Percentiles rank a stretch among this genome's conserved stretches.
Evolutionary conservation across 257 asterid species (phyloP).

Genomic region (Solanum chilense): DNA sequence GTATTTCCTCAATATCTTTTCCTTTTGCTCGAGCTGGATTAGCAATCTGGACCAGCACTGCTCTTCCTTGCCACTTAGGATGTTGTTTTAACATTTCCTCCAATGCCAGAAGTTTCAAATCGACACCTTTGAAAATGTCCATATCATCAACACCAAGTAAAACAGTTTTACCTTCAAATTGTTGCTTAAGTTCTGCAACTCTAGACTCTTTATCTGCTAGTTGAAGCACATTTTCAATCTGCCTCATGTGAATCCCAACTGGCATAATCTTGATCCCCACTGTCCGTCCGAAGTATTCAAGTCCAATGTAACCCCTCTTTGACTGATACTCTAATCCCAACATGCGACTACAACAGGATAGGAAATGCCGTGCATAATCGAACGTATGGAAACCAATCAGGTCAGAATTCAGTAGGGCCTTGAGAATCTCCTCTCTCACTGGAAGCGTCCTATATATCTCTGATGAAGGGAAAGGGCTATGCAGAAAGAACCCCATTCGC

Average conservation of each 20-base stretch:
- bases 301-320: constrained; percentile 42
- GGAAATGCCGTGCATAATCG: constrained; percentile 44
- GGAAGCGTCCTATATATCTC: constrained; percentile 42
- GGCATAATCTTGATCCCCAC: constrained; percentile 49
- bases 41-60: constrained; percentile 34
- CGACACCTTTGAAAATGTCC: constrained; percentile 44
- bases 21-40: constrained; percentile 44
- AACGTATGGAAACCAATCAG: constrained; percentile 43
- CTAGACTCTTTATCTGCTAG: constrained; percentile 35
- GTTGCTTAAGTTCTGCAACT: constrained; percentile 28
- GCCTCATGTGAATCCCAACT: constrained; percentile 42
- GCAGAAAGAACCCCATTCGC: constrained; percentile 43
- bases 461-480: constrained; percentile 47
- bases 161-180: constrained; percentile 34
- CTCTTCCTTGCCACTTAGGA: constrained; percentile 38
- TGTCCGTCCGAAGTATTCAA: constrained; percentile 39
- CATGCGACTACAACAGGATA: constrained; percentile 45
- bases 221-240: constrained; percentile 24
- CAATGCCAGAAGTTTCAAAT: constrained; percentile 39
- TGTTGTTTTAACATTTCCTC: constrained; percentile 35
- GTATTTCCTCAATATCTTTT: constrained; percentile 37
- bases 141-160: constrained; percentile 45
- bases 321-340: constrained; percentile 39
- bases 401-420: constrained; percentile 36
- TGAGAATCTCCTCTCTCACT: constrained; percentile 38